Conservation (phyloP, 1,284 basidiomycete genomes). For the Leccinum huronense region DNA sequence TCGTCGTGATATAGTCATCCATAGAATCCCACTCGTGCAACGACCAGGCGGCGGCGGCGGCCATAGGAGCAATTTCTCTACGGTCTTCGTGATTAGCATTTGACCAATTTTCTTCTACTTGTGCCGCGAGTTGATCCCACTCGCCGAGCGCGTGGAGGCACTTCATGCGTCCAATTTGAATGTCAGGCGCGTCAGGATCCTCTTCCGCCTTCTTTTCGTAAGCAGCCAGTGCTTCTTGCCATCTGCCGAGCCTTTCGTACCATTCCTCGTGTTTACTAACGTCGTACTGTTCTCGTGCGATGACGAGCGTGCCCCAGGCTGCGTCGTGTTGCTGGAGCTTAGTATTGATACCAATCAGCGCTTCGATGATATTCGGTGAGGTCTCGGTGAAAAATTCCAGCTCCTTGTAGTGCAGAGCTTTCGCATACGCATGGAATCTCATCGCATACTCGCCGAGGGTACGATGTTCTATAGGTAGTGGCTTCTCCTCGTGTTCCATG, state of each 20-base stretch:
- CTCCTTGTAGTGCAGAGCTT: slow-evolving; percentile 99
- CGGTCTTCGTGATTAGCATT: slow-evolving; percentile 83
- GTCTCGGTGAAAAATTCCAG: slow-evolving; percentile 94
- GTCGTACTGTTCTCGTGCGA: slow-evolving; percentile 84
- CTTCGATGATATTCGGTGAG: slow-evolving; percentile 87
- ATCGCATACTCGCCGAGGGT: slow-evolving; percentile 93
- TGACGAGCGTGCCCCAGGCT: slow-evolving; percentile 90
- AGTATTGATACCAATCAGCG: slow-evolving; percentile 96
- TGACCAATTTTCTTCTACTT: slow-evolving; percentile 90
- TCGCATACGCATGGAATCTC: slow-evolving; percentile 95
- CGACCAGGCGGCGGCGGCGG: slow-evolving; percentile 97
- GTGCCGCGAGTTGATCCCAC: slow-evolving; percentile 90
- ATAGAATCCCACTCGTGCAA: slow-evolving; percentile 97
- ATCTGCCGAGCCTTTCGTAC: slow-evolving; percentile 96
- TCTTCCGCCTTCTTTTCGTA: slow-evolving; percentile 80
- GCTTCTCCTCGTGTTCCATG: slow-evolving; percentile 99
- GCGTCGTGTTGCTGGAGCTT: slow-evolving; percentile 96
- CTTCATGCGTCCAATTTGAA: slow-evolving; percentile 89
- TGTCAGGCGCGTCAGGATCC: slow-evolving; percentile 69
- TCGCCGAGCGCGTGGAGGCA: slow-evolving; percentile 97
- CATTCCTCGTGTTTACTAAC: slow-evolving; percentile 91
- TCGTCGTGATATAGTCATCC: slow-evolving; percentile 95
- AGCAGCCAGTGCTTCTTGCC: slow-evolving; percentile 90
- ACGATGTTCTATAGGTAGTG: slow-evolving; percentile 90
- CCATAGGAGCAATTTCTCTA: slow-evolving; percentile 92